phyloP scores from a whole-genome alignment of 257 asterid species.

The Striga asiatica region DNA sequence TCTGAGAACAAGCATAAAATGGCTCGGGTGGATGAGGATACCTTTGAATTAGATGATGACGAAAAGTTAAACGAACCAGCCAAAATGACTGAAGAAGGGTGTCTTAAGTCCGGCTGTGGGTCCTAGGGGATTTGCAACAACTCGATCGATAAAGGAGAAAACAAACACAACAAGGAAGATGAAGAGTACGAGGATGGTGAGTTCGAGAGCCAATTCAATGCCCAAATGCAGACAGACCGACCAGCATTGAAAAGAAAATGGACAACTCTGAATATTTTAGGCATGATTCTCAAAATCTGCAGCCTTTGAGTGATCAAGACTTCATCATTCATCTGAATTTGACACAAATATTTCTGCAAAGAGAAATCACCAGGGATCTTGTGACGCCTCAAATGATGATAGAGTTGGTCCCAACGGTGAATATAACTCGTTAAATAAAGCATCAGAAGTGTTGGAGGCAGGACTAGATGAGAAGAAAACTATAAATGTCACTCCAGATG shows the following conservation, averaged over 20 bases:
- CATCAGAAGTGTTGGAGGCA: constrained; percentile 21
- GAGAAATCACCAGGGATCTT: constrained; percentile 21
- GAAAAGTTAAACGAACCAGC: constrained; percentile 33
- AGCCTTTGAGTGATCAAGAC: constrained; percentile 22
- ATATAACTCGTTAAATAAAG: constrained; percentile 20
- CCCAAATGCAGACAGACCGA: constrained; percentile 23
- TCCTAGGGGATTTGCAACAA: constrained; percentile 32
- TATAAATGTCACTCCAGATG: constrained; percentile 19
- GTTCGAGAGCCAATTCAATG: constrained; percentile 41
- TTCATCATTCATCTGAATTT: constrained; percentile 9
- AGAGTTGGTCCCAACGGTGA: constrained; percentile 21
- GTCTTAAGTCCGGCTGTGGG: constrained; percentile 47
- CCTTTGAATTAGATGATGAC: constrained; percentile 35
- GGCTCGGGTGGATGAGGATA: constrained; percentile 20
- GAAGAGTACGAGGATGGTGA: constrained; percentile 90
- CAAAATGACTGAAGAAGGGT: constrained; percentile 39
- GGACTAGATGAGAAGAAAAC: constrained; percentile 25
- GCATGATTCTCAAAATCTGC: constrained; percentile 18
- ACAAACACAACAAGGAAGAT: constrained; percentile 35
- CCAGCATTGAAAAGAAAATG: constrained; percentile 18
- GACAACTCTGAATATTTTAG: constrained; percentile 16
- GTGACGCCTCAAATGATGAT: constrained; percentile 20
- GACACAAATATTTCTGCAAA: constrained; percentile 20
- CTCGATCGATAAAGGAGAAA: constrained; percentile 13
- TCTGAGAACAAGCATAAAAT: too few species aligned